A percentile compares a stretch with the other conserved stretches of the same genome.
Conservation (phyloP, 1,284 basidiomycete genomes). For the Xerocomus nothofagi region DNA sequence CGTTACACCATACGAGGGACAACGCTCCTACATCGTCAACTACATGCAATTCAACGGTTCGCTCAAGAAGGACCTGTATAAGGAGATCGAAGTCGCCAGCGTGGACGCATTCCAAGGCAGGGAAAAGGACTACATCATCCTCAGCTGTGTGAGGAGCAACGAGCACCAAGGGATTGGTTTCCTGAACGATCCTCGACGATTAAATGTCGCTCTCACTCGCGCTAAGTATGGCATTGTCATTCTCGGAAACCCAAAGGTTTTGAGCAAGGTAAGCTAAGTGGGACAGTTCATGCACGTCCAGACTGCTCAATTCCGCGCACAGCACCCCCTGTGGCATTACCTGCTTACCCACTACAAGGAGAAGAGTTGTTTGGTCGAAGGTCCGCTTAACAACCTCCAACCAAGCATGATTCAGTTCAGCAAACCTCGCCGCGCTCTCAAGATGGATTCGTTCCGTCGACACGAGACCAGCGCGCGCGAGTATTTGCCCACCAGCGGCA, state of each 20-base stretch:
- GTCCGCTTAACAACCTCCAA: constrained; percentile 94
- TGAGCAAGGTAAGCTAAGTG: constrained; percentile 82
- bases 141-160: constrained; percentile 98
- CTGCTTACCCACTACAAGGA: constrained; percentile 99
- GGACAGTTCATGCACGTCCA: constrained; percentile 4
- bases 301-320: constrained; percentile 13
- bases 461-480: constrained; percentile 86
- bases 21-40: constrained; percentile 97
- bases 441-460: constrained; percentile 88
- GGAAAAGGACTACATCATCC: constrained; percentile 99
- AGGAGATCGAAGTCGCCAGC: constrained; percentile 98
- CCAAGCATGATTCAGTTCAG: constrained; percentile 99
- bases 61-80: constrained; percentile 98
- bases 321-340: constrained; percentile 99
- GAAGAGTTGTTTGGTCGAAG: constrained; percentile 91
- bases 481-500: constrained; percentile 44
- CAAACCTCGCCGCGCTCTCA: constrained; percentile 85
- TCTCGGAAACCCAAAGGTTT: constrained; percentile 96
- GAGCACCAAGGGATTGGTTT: constrained; percentile 99
- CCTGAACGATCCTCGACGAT: constrained; percentile 93
- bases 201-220: constrained; percentile 96
- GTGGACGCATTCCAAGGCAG: constrained; percentile 99
- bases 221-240: constrained; percentile 99
- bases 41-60: constrained; percentile 99
- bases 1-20: constrained; percentile 98